Evolutionary conservation across 129 eudicot genomes (phyloP).

Genomic region (Tagetes patula): DNA sequence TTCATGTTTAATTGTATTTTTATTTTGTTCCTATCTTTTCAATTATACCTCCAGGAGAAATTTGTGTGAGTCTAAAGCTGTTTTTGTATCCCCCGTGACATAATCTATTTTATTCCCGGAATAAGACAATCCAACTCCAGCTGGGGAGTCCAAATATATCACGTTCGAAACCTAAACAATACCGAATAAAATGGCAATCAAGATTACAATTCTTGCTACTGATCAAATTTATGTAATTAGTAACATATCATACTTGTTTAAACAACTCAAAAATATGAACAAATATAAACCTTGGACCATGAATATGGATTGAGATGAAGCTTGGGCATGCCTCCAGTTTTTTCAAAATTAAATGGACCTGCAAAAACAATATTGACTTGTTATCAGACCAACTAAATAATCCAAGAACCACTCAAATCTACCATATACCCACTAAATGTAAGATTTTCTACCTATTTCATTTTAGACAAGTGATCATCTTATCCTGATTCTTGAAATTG

Average conservation of each 20-base stretch:
- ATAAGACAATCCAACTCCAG: conserved; percentile 92
- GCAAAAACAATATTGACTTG: conserved; percentile 23
- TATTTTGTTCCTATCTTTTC: not conserved
- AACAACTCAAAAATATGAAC: conserved; percentile 7
- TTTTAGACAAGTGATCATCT: conserved; percentile 5
- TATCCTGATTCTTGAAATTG: not conserved
- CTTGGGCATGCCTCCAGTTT: conserved; percentile 62
- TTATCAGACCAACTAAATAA: conserved; percentile 4
- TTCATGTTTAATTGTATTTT: not conserved
- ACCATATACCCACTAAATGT: not conserved
- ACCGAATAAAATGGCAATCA: conserved; percentile 3
- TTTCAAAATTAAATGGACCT: conserved; percentile 92
- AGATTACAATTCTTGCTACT: not conserved
- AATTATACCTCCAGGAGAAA: conserved; percentile 86
- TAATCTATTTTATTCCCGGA: conserved; percentile 71
- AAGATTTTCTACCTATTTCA: not conserved
- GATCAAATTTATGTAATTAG: conserved; percentile 1
- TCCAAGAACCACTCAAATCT: not conserved
- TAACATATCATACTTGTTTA: conserved; percentile 12
- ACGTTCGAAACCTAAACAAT: conserved; percentile 68
- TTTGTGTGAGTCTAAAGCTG: conserved; percentile 77
- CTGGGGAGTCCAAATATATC: conserved; percentile 90
- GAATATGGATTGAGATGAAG: conserved; percentile 86
- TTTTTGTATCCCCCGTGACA: conserved; percentile 62
- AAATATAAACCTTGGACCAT: conserved; percentile 78